Evolutionary conservation across 805 yeast genomes (phyloP).

Genomic region (Blastobotrys chiropterorum): DNA sequence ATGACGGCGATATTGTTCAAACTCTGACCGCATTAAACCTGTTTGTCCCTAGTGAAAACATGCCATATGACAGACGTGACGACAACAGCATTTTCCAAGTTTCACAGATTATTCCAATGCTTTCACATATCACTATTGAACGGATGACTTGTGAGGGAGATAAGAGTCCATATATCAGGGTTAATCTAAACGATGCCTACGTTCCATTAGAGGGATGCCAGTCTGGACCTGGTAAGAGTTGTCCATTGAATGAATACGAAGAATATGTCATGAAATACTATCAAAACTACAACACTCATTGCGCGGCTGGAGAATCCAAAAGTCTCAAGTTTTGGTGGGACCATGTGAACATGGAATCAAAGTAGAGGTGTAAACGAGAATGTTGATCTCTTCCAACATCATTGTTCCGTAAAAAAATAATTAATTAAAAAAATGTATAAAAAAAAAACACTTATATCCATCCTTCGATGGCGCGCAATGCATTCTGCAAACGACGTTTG

Average conservation of each 20-base stretch:
- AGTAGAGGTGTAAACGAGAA: too few relatives aligned
- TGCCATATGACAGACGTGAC: slow-evolving; percentile 33
- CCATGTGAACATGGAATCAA: background rate
- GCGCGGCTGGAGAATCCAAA: slow-evolving; percentile 4
- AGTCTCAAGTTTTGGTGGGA: background rate
- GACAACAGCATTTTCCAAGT: slow-evolving; percentile 20
- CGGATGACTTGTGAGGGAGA: slow-evolving; percentile 25
- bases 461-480: slow-evolving; percentile 83
- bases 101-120: slow-evolving; percentile 22
- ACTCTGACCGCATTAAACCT: background rate
- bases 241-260: slow-evolving; percentile 34
- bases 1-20: slow-evolving; percentile 2
- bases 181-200: slow-evolving; percentile 48
- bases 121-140: slow-evolving; percentile 27
- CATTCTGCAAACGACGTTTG: slow-evolving; percentile 68
- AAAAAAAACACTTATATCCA: slow-evolving; percentile 34
- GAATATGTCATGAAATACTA: slow-evolving; percentile 5
- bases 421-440: background rate
- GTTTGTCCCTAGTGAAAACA: background rate
- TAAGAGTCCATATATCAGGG: slow-evolving; percentile 38
- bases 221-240: slow-evolving; percentile 49
- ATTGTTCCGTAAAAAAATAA: background rate
- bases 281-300: slow-evolving; percentile 11
- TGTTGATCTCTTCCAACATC: too few relatives aligned
- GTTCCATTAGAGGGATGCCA: slow-evolving; percentile 44